Conservation (phyloP, 768 basidiomycete genomes). For the Kwoniella shandongensis region DNA sequence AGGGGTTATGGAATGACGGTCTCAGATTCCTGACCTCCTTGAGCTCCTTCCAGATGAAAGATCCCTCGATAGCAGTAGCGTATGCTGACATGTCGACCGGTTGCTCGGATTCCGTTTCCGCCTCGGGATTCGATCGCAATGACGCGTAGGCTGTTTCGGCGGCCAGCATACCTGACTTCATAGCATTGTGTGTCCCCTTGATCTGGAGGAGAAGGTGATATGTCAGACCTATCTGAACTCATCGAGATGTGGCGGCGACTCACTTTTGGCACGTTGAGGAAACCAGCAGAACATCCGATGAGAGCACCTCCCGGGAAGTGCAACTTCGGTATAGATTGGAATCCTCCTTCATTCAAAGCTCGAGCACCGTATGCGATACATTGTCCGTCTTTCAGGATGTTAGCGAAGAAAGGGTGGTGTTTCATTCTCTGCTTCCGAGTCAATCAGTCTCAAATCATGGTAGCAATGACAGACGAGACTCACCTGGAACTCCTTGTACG, state of each 20-base stretch:
- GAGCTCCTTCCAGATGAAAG: slow-evolving; percentile 84
- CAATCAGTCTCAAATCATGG: background rate
- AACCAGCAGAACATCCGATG: slow-evolving; percentile 92
- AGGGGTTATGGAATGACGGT: slow-evolving; percentile 72
- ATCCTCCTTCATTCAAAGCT: slow-evolving; percentile 85
- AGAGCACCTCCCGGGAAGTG: slow-evolving; percentile 92
- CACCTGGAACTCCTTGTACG: slow-evolving; percentile 90
- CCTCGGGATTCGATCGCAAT: slow-evolving; percentile 51
- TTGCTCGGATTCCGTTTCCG: slow-evolving; percentile 48
- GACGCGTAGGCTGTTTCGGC: slow-evolving; percentile 80
- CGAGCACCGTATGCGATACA: slow-evolving; percentile 90
- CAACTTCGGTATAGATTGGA: slow-evolving; percentile 84
- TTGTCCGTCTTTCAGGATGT: slow-evolving; percentile 72
- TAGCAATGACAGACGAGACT: slow-evolving; percentile 32
- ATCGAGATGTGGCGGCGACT: slow-evolving; percentile 10
- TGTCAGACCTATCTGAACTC: background rate
- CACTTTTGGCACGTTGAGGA: slow-evolving; percentile 85
- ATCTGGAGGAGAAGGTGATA: slow-evolving; percentile 57
- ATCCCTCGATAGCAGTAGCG: slow-evolving; percentile 65
- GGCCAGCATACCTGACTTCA: slow-evolving; percentile 98
- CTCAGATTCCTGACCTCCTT: slow-evolving; percentile 87
- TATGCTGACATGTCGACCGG: slow-evolving; percentile 69
- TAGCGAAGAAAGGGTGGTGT: slow-evolving; percentile 87
- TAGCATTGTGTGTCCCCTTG: slow-evolving; percentile 97
- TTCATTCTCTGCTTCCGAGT: slow-evolving; percentile 69